A percentile compares a stretch with the other conserved stretches of the same genome.
Conservation (phyloP, 306 rosid genomes). For the Clitoria ternatea region DNA sequence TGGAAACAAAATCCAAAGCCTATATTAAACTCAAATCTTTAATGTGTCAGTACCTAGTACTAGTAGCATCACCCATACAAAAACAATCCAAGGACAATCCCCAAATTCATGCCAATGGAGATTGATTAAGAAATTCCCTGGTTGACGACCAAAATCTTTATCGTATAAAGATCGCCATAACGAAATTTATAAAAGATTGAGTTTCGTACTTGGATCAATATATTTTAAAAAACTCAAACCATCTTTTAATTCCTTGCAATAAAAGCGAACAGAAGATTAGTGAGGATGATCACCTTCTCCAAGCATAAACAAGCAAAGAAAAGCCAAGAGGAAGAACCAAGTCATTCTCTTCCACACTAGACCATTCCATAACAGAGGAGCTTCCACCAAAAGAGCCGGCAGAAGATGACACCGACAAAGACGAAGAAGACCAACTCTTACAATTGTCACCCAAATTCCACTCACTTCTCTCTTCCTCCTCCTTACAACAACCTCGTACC, state of each 20-base stretch:
- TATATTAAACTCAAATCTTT: neutral
- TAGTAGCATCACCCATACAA: no score
- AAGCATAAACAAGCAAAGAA: constrained; percentile 66
- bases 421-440: constrained; percentile 65
- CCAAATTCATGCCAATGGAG: no score
- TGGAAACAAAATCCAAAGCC: neutral
- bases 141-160: no score
- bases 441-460: constrained; percentile 34
- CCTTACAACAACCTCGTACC: neutral
- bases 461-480: constrained; percentile 37
- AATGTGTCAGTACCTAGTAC: neutral
- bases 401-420: constrained; percentile 61
- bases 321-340: constrained; percentile 59
- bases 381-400: constrained; percentile 58
- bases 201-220: no score
- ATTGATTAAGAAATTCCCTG: no score
- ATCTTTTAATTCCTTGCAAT: no score
- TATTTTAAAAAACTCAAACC: no score
- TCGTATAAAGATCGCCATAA: no score
- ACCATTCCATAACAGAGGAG: constrained; percentile 72
- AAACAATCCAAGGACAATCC: no score
- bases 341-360: constrained; percentile 65
- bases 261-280: neutral
- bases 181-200: no score
- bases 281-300: constrained; percentile 39